These are phyloP conservation scores for Senna siamea DNA, from an alignment of 306 rosid species.

Conservation along the genomic window DNA sequence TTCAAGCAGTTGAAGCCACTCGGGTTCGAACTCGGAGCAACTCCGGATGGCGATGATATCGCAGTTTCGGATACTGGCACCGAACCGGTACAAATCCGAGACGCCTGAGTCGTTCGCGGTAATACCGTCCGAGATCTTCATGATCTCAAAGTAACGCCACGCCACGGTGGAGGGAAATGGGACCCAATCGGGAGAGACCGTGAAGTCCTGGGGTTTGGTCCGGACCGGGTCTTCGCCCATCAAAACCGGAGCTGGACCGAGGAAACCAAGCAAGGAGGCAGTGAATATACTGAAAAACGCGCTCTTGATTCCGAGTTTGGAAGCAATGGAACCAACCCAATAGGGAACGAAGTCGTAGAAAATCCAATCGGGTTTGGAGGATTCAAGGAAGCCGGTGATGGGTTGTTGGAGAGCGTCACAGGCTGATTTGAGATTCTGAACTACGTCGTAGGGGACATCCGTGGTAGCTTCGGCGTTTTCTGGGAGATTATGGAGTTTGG, in stretches of 20 bases:
- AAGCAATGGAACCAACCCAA: slow-evolving; percentile 34
- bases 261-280: neutral
- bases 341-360: slow-evolving; percentile 41
- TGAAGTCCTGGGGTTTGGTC: slow-evolving; percentile 33
- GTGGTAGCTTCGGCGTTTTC: slow-evolving; percentile 45
- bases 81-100: slow-evolving; percentile 15
- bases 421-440: slow-evolving; percentile 39
- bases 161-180: slow-evolving; percentile 34
- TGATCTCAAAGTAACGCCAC: slow-evolving; percentile 33
- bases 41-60: slow-evolving; percentile 6
- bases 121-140: neutral
- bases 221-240: slow-evolving; percentile 15
- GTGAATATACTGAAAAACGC: slow-evolving; percentile 38
- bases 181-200: slow-evolving; percentile 33
- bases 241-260: slow-evolving; percentile 21
- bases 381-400: neutral
- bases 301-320: slow-evolving; percentile 19
- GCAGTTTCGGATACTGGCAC: neutral
- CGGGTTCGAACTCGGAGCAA: slow-evolving; percentile 12
- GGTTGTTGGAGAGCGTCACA: slow-evolving; percentile 26
- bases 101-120: neutral
- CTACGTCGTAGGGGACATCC: slow-evolving; percentile 35
- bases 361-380: slow-evolving; percentile 47
- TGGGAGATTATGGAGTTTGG: slow-evolving; percentile 34
- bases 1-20: slow-evolving; percentile 29